Conservation (phyloP, 306 rosid species). For the Datisca glomerata region DNA sequence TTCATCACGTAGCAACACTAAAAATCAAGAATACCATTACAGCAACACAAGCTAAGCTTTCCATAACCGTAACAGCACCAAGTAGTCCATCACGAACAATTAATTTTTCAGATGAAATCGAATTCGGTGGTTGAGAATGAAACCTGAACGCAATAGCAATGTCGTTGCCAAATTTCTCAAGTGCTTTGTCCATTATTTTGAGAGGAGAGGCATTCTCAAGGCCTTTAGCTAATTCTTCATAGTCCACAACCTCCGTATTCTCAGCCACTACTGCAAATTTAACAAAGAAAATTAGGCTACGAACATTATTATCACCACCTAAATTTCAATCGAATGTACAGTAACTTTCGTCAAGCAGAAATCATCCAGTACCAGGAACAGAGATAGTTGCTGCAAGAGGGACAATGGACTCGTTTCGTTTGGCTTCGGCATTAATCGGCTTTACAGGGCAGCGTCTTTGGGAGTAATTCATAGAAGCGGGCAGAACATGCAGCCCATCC, state of each 20-base stretch:
- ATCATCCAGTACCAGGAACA: constrained; percentile 28
- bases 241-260: constrained; percentile 36
- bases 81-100: too few relatives aligned
- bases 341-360: neutral
- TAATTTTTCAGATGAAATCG: neutral
- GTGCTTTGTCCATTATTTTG: constrained; percentile 66
- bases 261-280: constrained; percentile 43
- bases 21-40: too few relatives aligned
- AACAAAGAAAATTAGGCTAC: neutral
- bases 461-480: constrained; percentile 17
- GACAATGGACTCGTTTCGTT: constrained; percentile 30
- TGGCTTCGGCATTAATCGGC: constrained; percentile 35
- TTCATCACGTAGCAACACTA: too few relatives aligned
- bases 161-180: constrained; percentile 62
- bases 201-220: constrained; percentile 78
- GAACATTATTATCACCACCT: constrained; percentile 2
- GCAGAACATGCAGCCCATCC: constrained; percentile 16
- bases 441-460: constrained; percentile 26
- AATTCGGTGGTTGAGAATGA: neutral
- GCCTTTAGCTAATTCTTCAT: constrained; percentile 28
- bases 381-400: constrained; percentile 35
- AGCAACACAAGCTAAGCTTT: too few relatives aligned
- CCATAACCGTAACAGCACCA: too few relatives aligned
- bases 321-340: too few relatives aligned
- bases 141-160: constrained; percentile 92